A percentile compares a stretch with the other conserved stretches of the same genome.
These are phyloP conservation scores for Thielaviopsis ethacetica DNA, from an alignment of 2,329 filamentous ascomycete species.

Conservation along the genomic window DNA sequence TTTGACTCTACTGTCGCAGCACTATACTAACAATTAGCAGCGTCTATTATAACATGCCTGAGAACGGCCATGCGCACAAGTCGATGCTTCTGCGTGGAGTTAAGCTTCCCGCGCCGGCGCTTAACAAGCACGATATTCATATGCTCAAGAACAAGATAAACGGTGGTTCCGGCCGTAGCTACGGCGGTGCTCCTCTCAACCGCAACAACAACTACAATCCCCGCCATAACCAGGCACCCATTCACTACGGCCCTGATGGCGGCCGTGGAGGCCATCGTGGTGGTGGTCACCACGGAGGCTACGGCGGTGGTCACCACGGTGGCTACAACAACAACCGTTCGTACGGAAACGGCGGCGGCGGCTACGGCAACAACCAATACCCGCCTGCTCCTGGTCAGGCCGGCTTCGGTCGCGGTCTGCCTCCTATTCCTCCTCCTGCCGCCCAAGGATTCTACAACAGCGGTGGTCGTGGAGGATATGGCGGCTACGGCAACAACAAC, in stretches of 20 bases:
- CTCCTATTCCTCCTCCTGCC: constrained; percentile 28
- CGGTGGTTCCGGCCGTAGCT: constrained; percentile 45
- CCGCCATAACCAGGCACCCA: constrained; percentile 5
- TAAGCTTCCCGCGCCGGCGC: constrained; percentile 51
- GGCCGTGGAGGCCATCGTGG: constrained; percentile 18
- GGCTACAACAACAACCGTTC: neutral
- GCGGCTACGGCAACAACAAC: neutral
- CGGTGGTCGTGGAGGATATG: constrained; percentile 8
- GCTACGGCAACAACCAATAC: constrained; percentile 16
- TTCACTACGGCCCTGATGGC: constrained; percentile 23
- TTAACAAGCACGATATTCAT: constrained; percentile 63
- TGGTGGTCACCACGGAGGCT: constrained; percentile 3
- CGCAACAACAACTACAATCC: constrained; percentile 18
- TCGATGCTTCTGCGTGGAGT: constrained; percentile 85
- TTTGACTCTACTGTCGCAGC: neutral
- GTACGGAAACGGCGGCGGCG: constrained; percentile 7
- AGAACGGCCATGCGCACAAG: constrained; percentile 59
- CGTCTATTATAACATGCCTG: constrained; percentile 73
- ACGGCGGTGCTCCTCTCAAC: constrained; percentile 44
- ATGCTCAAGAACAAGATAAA: constrained; percentile 49
- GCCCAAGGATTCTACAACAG: constrained; percentile 10
- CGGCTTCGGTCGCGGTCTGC: constrained; percentile 26
- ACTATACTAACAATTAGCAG: constrained; percentile 29
- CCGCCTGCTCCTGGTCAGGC: constrained; percentile 29
- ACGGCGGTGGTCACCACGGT: neutral